Evolutionary conservation across 768 basidiomycete species (phyloP).

Genomic region (Lentinula detonsa): DNA sequence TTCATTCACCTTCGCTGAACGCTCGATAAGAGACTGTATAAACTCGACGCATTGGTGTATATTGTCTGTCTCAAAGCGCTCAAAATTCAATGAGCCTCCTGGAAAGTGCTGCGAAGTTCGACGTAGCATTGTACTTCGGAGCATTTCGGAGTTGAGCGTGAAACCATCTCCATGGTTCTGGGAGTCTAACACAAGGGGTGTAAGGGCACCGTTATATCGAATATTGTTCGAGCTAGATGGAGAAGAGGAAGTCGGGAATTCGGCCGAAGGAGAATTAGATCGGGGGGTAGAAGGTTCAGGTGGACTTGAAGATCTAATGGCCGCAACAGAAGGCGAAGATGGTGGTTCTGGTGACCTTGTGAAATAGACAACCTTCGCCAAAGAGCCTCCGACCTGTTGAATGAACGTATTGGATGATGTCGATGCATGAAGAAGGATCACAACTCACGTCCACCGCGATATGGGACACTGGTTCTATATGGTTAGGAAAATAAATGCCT

Average conservation of each 20-base stretch:
- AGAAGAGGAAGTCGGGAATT: conserved; percentile 20
- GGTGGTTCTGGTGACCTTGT: conserved; percentile 87
- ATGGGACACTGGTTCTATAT: conserved; percentile 96
- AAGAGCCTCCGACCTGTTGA: conserved; percentile 86
- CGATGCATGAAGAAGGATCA: conserved; percentile 4
- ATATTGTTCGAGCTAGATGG: conserved; percentile 26
- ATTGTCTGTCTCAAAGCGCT: conserved; percentile 91
- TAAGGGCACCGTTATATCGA: conserved; percentile 68
- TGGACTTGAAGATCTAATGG: conserved; percentile 48
- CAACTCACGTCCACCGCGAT: conserved; percentile 90
- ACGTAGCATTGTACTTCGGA: conserved; percentile 62
- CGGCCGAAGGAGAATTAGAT: conserved; percentile 35
- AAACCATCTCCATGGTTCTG: conserved; percentile 28
- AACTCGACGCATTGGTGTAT: conserved; percentile 82
- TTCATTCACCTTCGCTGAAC: conserved; percentile 78
- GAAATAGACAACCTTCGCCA: conserved; percentile 98
- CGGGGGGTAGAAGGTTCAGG: conserved; percentile 38
- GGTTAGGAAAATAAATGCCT: conserved; percentile 95
- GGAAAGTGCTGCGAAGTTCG: conserved; percentile 81
- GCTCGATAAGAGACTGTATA: conserved; percentile 79
- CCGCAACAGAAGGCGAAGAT: conserved; percentile 64
- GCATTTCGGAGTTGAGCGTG: conserved; percentile 34
- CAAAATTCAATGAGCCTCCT: conserved; percentile 96
- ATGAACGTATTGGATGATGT: conserved; percentile 8
- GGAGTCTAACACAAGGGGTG: conserved; percentile 69